Evolutionary conservation across 2,329 filamentous ascomycete genomes (phyloP), one percentile per base, ranked within the genome.

Genomic region (Arthrobotrys iridis): DNA sequence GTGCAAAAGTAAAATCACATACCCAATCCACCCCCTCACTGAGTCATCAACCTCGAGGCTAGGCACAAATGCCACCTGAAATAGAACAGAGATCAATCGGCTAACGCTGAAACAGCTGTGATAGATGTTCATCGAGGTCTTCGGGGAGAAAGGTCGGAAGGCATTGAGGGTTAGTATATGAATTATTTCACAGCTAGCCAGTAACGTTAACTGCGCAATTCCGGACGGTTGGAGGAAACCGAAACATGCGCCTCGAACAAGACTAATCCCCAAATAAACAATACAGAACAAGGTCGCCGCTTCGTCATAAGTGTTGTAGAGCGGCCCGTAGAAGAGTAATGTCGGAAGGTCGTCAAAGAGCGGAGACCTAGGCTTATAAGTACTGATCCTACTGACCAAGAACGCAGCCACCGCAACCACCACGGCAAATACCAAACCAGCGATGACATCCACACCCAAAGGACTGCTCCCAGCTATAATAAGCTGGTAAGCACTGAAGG

Each of bases 221-320:
- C 95, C 95, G 33, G 92, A 96, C 0, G 92, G 90, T 81, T 99
- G 95, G 11, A 98, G 89, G 15, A 93, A 95, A 28, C 95, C 95
- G 78, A 99, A 92, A 18, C 93, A 92, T 77, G 98, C 89, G 68
- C 93, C 94, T 33, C 94, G 90, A 71, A 97, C 84, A 80, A 96
- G 89, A 3, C 91, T 96, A 72, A 98, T 85, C 33, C 96, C 84
- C 13, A 97, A 88, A 0, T 94, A 93, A 18, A 97, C 89, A 43
- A 97, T 86, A 4, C 94, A 93, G 82, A 96, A 99, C 0, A 92
- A 89, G 5, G 94, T 92, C 0, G 93, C 93, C 81, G 94, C 91
- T 81, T 99, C 95, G 22, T 92, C 95, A 82, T 96, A 98, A 0
- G 95, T 99, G 83, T 99, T 99, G 83, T 99, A 99, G 5, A 99